Conservation (phyloP, 768 basidiomycete species). For the Sporobolomyces pararoseus region DNA sequence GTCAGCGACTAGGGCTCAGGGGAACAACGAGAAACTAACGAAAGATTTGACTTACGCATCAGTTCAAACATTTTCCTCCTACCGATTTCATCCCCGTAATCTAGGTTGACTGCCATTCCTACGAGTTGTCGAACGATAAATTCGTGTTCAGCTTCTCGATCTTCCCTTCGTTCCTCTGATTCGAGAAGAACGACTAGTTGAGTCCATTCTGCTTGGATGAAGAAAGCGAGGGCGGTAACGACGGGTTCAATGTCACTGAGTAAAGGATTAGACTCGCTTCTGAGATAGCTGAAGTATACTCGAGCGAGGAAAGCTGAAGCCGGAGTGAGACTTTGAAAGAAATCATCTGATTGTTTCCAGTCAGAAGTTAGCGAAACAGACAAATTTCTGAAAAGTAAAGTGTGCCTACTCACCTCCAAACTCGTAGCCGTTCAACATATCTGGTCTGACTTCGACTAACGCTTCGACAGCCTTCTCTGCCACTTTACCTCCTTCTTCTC, state of each 20-base stretch:
- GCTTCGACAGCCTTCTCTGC: slow-evolving; percentile 72
- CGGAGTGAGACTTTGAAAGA: slow-evolving; percentile 66
- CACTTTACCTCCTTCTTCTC: slow-evolving; percentile 51
- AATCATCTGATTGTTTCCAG: slow-evolving; percentile 56
- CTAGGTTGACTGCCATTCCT: slow-evolving; percentile 69
- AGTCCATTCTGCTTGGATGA: slow-evolving; percentile 69
- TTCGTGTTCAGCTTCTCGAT: slow-evolving; percentile 56
- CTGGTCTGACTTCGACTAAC: slow-evolving; percentile 63
- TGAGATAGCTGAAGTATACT: slow-evolving; percentile 76
- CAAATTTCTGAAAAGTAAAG: slow-evolving; percentile 1
- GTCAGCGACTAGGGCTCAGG: neutral
- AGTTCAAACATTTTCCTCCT: slow-evolving; percentile 80
- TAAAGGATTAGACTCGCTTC: slow-evolving; percentile 55
- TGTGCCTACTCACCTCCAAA: slow-evolving; percentile 60
- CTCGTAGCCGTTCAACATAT: slow-evolving; percentile 64
- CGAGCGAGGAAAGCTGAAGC: slow-evolving; percentile 77
- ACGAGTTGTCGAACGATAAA: slow-evolving; percentile 78
- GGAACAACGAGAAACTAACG: too few relatives aligned
- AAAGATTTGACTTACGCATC: slow-evolving; percentile 60
- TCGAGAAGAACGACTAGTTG: slow-evolving; percentile 54
- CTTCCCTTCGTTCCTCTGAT: slow-evolving; percentile 50
- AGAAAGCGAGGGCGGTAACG: slow-evolving; percentile 73
- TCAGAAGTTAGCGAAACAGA: neutral
- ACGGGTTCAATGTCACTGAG: slow-evolving; percentile 74
- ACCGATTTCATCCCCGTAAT: slow-evolving; percentile 90